These are phyloP conservation scores for Papiliotrema flavescens DNA, from an alignment of 1,284 basidiomycete species.

Conservation along the genomic window DNA sequence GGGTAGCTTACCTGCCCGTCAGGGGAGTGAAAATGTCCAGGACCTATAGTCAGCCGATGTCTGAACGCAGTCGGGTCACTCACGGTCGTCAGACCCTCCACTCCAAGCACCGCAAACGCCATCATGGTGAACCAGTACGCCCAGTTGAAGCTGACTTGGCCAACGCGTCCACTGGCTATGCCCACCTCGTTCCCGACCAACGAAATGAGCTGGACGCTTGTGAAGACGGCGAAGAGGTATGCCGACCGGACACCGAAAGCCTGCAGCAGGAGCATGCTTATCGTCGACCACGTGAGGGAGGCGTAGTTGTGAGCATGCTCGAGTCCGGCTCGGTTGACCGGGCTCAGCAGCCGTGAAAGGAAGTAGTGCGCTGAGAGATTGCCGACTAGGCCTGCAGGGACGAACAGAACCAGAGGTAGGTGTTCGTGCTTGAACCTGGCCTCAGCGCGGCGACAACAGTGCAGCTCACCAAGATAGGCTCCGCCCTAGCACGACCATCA, in stretches of 20 bases:
- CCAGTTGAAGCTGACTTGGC: constrained; percentile 33
- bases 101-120: constrained; percentile 64
- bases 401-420: constrained; percentile 70
- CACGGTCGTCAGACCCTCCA: constrained; percentile 66
- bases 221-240: constrained; percentile 45
- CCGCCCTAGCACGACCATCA: constrained; percentile 68
- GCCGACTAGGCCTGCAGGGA: constrained; percentile 60
- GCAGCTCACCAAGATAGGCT: constrained; percentile 44
- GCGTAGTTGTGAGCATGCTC: constrained; percentile 64
- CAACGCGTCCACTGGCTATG: neutral
- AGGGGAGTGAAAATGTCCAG: constrained; percentile 90
- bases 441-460: constrained; percentile 5
- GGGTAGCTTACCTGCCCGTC: constrained; percentile 54
- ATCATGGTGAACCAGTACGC: constrained; percentile 65
- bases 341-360: constrained; percentile 27
- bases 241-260: constrained; percentile 45
- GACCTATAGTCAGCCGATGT: constrained; percentile 20
- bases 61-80: constrained; percentile 9
- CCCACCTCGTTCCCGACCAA: constrained; percentile 10
- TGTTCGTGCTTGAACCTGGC: constrained; percentile 78
- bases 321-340: constrained; percentile 36
- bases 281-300: constrained; percentile 60
- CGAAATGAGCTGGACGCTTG: constrained; percentile 29
- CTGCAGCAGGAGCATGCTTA: constrained; percentile 53
- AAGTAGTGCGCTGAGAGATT: constrained; percentile 26